phyloP scores from a whole-genome alignment of 1,139 yeast species.

The Taphrina communis region DNA sequence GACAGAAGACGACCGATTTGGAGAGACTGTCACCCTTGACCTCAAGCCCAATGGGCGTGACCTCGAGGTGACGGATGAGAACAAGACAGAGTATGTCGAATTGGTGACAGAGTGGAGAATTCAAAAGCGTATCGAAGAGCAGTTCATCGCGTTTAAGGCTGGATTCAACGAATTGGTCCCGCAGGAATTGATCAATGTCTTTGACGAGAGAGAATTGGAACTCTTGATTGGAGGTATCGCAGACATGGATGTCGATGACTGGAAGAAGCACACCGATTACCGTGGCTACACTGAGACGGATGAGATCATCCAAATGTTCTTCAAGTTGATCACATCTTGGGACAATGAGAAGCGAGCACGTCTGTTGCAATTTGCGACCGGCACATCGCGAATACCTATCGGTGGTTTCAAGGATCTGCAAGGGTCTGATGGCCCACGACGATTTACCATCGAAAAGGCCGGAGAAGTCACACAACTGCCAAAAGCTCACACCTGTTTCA shows the following conservation, averaged over 20 bases:
- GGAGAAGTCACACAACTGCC: constrained; percentile 94
- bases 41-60: constrained; percentile 86
- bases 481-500: constrained; percentile 91
- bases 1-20: constrained; percentile 95
- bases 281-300: constrained; percentile 97
- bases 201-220: constrained; percentile 96
- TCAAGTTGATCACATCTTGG: constrained; percentile 76
- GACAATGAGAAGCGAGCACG: constrained; percentile 96
- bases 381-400: constrained; percentile 98
- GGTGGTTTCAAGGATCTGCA: constrained; percentile 98
- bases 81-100: constrained; percentile 94
- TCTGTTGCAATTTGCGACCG: constrained; percentile 93
- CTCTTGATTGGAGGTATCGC: constrained; percentile 97
- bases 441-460: constrained; percentile 97
- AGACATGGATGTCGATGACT: constrained; percentile 95
- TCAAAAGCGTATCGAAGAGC: constrained; percentile 89
- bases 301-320: constrained; percentile 60
- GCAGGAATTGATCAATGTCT: constrained; percentile 91
- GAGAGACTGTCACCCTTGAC: constrained; percentile 88
- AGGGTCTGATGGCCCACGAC: constrained; percentile 98
- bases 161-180: constrained; percentile 98
- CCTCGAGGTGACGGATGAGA: constrained; percentile 90
- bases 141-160: constrained; percentile 91
- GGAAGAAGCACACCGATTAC: constrained; percentile 98
- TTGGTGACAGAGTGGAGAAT: constrained; percentile 96